These are phyloP conservation scores for Macrolepiota albuminosa DNA, from an alignment of 768 basidiomycete species.

Conservation along the genomic window DNA sequence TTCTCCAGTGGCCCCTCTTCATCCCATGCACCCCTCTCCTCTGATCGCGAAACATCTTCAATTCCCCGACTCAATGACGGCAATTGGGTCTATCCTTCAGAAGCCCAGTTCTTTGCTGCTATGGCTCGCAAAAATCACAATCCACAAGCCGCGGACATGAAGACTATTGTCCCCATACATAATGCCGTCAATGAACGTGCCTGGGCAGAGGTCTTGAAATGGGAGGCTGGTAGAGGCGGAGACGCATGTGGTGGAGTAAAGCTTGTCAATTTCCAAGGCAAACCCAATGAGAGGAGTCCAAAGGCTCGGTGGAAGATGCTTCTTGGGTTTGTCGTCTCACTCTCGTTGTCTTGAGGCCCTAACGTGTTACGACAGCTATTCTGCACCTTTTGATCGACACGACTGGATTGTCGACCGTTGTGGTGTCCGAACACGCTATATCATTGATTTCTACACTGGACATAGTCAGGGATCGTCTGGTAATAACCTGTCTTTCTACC, in stretches of 20 bases:
- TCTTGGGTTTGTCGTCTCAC: constrained; percentile 62
- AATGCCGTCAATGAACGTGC: constrained; percentile 97
- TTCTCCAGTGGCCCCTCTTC: constrained; percentile 27
- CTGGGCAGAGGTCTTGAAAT: constrained; percentile 77
- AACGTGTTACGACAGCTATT: constrained; percentile 54
- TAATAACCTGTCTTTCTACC: constrained; percentile 76
- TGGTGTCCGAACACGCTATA: constrained; percentile 83
- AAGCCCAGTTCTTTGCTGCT: constrained; percentile 97
- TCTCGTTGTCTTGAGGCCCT: constrained; percentile 4
- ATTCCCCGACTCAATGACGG: constrained; percentile 72
- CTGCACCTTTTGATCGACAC: constrained; percentile 93
- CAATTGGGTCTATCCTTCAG: constrained; percentile 98
- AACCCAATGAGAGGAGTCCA: constrained; percentile 72
- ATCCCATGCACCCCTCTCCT: constrained; percentile 43
- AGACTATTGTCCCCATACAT: constrained; percentile 94
- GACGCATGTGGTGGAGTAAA: constrained; percentile 77
- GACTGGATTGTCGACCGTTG: constrained; percentile 97
- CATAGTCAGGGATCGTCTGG: constrained; percentile 40
- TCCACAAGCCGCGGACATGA: constrained; percentile 87
- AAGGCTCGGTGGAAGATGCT: constrained; percentile 80
- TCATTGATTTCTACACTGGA: constrained; percentile 98
- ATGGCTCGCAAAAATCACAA: constrained; percentile 94
- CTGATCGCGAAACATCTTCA: constrained; percentile 76
- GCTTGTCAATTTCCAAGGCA: constrained; percentile 88
- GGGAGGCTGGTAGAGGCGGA: constrained; percentile 80